Percentiles rank a stretch among this genome's conserved stretches.
Evolutionary conservation across 345 rosid genomes (phyloP).

Genomic region (Acer negundo): DNA sequence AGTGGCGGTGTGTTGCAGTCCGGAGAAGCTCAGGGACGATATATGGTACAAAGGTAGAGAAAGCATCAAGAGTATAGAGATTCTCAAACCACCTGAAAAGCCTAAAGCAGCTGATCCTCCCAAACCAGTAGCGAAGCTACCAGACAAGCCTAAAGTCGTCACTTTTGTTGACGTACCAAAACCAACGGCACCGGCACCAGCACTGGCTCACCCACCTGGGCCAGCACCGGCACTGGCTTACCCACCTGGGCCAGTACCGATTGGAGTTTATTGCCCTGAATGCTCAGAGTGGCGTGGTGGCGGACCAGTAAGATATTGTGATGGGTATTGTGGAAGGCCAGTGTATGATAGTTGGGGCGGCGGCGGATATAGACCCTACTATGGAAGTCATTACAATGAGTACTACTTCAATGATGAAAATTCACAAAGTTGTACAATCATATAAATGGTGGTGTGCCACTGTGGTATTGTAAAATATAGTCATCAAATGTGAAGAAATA

Average conservation of each 20-base stretch:
- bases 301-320: slow-evolving; percentile 21
- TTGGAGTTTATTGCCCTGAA: neutral
- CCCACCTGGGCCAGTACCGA: slow-evolving; percentile 20
- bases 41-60: slow-evolving; percentile 56
- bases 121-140: neutral
- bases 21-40: slow-evolving; percentile 64
- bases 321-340: slow-evolving; percentile 45
- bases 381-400: slow-evolving; percentile 31
- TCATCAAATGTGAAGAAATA: too few species aligned
- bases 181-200: slow-evolving; percentile 13
- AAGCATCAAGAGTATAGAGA: slow-evolving; percentile 53
- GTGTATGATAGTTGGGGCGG: slow-evolving; percentile 63
- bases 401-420: slow-evolving; percentile 49
- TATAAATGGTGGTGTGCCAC: slow-evolving; percentile 29
- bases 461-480: too few species aligned
- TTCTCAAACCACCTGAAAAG: slow-evolving; percentile 35
- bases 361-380: slow-evolving; percentile 30
- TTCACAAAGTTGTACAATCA: slow-evolving; percentile 50
- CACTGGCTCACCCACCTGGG: slow-evolving; percentile 23
- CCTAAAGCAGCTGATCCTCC: slow-evolving; percentile 11
- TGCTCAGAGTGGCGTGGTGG: slow-evolving; percentile 1
- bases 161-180: too few species aligned
- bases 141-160: too few species aligned
- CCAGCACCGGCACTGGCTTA: neutral
- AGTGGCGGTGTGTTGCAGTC: slow-evolving; percentile 68